A percentile compares a stretch with the other conserved stretches of the same genome.
Conservation (phyloP, 768 basidiomycete genomes). For the Boletus reticuloceps region DNA sequence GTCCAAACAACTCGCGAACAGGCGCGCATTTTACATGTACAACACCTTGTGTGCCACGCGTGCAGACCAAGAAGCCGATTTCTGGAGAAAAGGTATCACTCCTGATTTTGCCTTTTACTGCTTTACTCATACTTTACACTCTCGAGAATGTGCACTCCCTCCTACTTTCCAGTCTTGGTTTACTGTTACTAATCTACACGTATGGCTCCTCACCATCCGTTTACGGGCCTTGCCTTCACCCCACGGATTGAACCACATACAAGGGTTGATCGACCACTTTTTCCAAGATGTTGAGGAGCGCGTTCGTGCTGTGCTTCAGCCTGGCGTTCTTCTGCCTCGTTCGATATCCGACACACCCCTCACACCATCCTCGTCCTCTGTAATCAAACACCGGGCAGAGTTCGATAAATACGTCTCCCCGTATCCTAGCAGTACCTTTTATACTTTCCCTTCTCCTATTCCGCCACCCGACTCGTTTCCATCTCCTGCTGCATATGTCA, state of each 20-base stretch:
- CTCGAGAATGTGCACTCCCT: constrained; percentile 75
- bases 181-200: constrained; percentile 86
- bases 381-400: constrained; percentile 19
- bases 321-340: constrained; percentile 36
- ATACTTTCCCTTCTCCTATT: constrained; percentile 25
- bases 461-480: constrained; percentile 26
- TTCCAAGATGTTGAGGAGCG: constrained; percentile 93
- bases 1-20: constrained; percentile 57
- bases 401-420: constrained; percentile 19
- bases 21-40: constrained; percentile 58
- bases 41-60: constrained; percentile 51
- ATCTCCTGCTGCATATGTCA: constrained; percentile 26
- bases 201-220: constrained; percentile 88
- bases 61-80: constrained; percentile 56
- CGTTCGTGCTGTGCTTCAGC: constrained; percentile 76
- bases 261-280: constrained; percentile 90
- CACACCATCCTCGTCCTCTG: neutral
- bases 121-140: neutral
- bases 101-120: neutral
- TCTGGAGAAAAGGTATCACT: constrained; percentile 67
- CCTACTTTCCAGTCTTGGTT: constrained; percentile 98
- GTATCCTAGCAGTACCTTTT: constrained; percentile 24
- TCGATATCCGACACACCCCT: constrained; percentile 10
- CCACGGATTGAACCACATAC: constrained; percentile 66
- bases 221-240: constrained; percentile 76